A percentile compares a stretch with the other conserved stretches of the same genome.
Evolutionary conservation across 352 stramenopile genomes (phyloP).

Genomic region (Phytophthora kernoviae): DNA sequence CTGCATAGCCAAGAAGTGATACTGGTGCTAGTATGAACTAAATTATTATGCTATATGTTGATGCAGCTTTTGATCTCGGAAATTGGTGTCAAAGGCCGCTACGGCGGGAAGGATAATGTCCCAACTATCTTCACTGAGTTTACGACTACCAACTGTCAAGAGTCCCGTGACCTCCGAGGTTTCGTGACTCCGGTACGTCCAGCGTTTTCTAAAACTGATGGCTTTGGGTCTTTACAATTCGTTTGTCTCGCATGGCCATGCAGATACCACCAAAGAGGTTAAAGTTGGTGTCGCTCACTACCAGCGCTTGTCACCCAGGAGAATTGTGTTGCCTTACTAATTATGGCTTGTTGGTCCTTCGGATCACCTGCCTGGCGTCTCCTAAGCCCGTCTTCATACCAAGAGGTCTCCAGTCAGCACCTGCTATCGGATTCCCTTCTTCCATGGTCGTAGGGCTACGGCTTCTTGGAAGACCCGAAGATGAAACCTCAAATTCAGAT

Average conservation of each 20-base stretch:
- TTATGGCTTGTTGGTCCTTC: slow-evolving; percentile 57
- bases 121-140: slow-evolving; percentile 67
- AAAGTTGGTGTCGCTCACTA: slow-evolving; percentile 55
- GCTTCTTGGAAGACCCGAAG: slow-evolving; percentile 57
- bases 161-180: slow-evolving; percentile 54
- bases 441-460: slow-evolving; percentile 46
- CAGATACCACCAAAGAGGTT: slow-evolving; percentile 50
- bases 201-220: background rate
- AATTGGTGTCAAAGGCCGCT: slow-evolving; percentile 58
- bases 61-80: slow-evolving; percentile 56
- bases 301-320: slow-evolving; percentile 33
- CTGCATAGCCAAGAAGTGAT: background rate
- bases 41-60: background rate
- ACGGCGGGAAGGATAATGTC: slow-evolving; percentile 55
- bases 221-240: slow-evolving; percentile 1
- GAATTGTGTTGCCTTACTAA: slow-evolving; percentile 64
- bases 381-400: slow-evolving; percentile 42
- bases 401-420: slow-evolving; percentile 36
- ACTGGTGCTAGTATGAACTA: background rate
- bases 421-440: slow-evolving; percentile 56
- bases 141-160: slow-evolving; percentile 38
- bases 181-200: slow-evolving; percentile 37
- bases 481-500: slow-evolving; percentile 62
- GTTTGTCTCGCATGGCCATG: background rate
- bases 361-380: slow-evolving; percentile 38